Evolutionary conservation across 2,329 filamentous ascomycete genomes (phyloP).

Genomic region (Microsporum ferrugineum): DNA sequence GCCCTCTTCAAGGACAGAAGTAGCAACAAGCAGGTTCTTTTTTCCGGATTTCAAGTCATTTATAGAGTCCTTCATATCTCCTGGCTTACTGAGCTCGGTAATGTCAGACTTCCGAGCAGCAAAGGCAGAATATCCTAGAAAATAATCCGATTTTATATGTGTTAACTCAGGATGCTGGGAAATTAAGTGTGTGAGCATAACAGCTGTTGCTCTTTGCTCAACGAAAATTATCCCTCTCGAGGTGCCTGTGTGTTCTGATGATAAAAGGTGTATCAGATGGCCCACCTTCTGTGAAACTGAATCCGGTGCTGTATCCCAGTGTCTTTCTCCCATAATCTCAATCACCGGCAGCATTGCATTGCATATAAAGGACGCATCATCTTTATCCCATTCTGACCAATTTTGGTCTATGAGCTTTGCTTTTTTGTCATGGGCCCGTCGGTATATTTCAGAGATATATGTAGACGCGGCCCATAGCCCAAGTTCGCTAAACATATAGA

Average conservation of each 20-base stretch:
- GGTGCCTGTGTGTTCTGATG: slow-evolving; percentile 33
- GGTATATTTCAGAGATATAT: slow-evolving; percentile 47
- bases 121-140: slow-evolving; percentile 42
- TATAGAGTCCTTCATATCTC: slow-evolving; percentile 41
- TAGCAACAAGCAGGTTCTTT: slow-evolving; percentile 48
- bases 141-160: slow-evolving; percentile 34
- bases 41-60: slow-evolving; percentile 43
- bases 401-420: slow-evolving; percentile 18
- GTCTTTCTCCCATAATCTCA: neutral
- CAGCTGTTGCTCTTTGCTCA: slow-evolving; percentile 49
- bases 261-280: slow-evolving; percentile 45
- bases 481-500: slow-evolving; percentile 45
- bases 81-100: slow-evolving; percentile 38
- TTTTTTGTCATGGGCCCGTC: slow-evolving; percentile 21
- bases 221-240: slow-evolving; percentile 56
- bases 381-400: slow-evolving; percentile 35
- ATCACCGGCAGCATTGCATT: slow-evolving; percentile 25
- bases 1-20: slow-evolving; percentile 49
- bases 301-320: slow-evolving; percentile 16
- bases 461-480: slow-evolving; percentile 59
- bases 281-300: slow-evolving; percentile 47
- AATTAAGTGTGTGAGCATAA: slow-evolving; percentile 49
- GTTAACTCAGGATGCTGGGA: slow-evolving; percentile 38
- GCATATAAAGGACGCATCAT: slow-evolving; percentile 48
- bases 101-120: slow-evolving; percentile 37